Evolutionary conservation across 495 filamentous ascomycete species (phyloP), one percentile per base, ranked within the genome.

Genomic region (Trichocladium uniseriatum): DNA sequence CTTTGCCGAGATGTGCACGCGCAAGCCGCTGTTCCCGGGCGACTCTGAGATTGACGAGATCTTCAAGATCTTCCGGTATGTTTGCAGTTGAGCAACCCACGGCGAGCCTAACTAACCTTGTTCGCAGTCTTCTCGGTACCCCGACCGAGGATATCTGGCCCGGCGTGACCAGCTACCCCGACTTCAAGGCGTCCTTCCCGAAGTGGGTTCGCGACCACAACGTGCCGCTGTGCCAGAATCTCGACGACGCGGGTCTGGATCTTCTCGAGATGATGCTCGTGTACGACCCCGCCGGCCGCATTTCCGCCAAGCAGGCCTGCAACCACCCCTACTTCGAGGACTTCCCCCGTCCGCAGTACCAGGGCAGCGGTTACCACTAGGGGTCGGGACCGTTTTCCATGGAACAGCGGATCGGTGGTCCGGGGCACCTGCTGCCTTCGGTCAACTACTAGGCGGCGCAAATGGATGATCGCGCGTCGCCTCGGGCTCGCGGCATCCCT

Each of bases 41-140:
- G 94, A 99, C 65, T 95, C 89, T 2, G 92, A 99, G 65, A 97
- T 99, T 68, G 92, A 99, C 58, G 94, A 99, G 71, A 97, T 99
- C 58, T 97, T 97, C 76, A 97, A 95, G 71, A 99, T 97, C 57
- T 99, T 99, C 81, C 78, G 83, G 89, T 92, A 71, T 56, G 80
- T 67, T 29, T 45, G 43, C 34, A 10, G 31, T 5, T 11, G 10
- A 29, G 27, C 13, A 6, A 11, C 2, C 31, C 31, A 10, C 31
- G 5, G 31, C 31, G 3, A 21, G 6, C 16, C 22, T 3, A 32
- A 28, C 43, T 54, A 27, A 56, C 49, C 3, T 42, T 37, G 18
- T 44, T 13, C 45, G 13, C 59, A 95, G 92, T 46, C 69, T 94
- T 22, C 80, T 97, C 39, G 94, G 94, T 54, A 99, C 92, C 6